Base-by-base conservation (phyloP, 768 basidiomycete species). In the Tremella fuciformis region DNA sequence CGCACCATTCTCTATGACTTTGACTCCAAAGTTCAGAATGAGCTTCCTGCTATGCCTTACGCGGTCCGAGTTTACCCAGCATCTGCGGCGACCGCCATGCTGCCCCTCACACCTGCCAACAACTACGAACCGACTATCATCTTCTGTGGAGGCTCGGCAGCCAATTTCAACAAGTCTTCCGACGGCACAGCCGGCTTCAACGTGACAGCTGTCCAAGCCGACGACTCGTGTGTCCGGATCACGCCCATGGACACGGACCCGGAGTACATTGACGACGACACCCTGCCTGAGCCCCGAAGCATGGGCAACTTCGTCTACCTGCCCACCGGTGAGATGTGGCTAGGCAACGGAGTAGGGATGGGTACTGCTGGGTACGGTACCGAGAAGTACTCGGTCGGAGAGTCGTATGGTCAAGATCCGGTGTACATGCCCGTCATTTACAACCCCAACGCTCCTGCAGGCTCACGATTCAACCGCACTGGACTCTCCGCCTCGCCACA, bases 301-400 rank as follows among this genome's bases (percentile, higher is more conserved):
- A 97, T 97, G 92, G 89, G 92, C 13, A 87, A 90, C 67, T 89
- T 94, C 73, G 85, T 93, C 74, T 83, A 83, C 48, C 84, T 96
- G 7, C 77, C 77, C 1, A 76, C 77, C 53, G 77, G 77, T 3
- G 74, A 60, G 24, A 38, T 78, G 47, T 78, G 77, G 77, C 65
- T 77, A 63, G 71, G 71, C 47, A 73, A 73, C 50, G 67, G 91
- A 57, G 92, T 82, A 16, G 46, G 75, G 15, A 91, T 90, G 65
- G 92, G 92, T 13, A 94, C 91, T 0, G 91, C 92, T 21, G 92
- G 92, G 1, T 94, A 90, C 71, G 80, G 89, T 0, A 80, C 84
- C 53, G 77, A 78, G 7, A 85, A 84, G 0, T 81, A 83, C 69
- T 79, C 79, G 11, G 66, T 78, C 46, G 79, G 77, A 2, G 74